Evolutionary conservation across 768 basidiomycete genomes (phyloP).

Genomic region (Leccinum truebloodii): DNA sequence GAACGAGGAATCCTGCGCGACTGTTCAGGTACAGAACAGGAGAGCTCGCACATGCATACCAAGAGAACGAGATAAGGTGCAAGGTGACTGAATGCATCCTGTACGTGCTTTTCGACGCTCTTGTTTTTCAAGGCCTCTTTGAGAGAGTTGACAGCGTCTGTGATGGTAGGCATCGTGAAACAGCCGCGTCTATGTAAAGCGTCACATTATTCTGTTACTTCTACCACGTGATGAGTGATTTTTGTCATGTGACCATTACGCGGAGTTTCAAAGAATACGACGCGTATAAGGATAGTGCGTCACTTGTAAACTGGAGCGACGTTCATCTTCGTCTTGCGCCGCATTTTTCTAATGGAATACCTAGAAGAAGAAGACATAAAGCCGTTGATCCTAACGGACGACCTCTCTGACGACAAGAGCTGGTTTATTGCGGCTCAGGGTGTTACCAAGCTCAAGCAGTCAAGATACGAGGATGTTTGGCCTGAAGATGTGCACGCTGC

Average conservation of each 20-base stretch:
- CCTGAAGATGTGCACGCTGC: constrained; percentile 37
- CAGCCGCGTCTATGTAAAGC: background rate
- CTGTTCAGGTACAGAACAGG: background rate
- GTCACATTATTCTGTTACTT: background rate
- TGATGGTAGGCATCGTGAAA: constrained; percentile 27
- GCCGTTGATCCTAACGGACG: constrained; percentile 10
- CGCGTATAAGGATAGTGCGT: constrained; percentile 17
- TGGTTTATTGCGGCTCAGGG: background rate
- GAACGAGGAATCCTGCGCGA: constrained; percentile 39
- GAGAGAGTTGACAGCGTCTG: constrained; percentile 35
- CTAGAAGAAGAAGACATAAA: constrained; percentile 17
- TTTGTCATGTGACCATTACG: constrained; percentile 30
- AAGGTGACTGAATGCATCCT: constrained; percentile 41
- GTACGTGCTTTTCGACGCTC: constrained; percentile 30
- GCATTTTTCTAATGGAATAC: constrained; percentile 26
- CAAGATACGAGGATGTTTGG: constrained; percentile 37
- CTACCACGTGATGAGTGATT: constrained; percentile 31
- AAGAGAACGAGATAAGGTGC: constrained; percentile 45
- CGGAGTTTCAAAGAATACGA: constrained; percentile 26
- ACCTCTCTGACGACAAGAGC: constrained; percentile 9
- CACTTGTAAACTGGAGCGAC: constrained; percentile 1
- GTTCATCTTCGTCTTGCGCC: constrained; percentile 7
- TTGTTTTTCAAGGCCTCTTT: constrained; percentile 31
- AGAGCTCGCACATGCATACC: constrained; percentile 33
- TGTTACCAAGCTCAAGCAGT: constrained; percentile 27